These are phyloP conservation scores for Pyracantha coccinea DNA, from an alignment of 331 rosid genomes.

Conservation along the genomic window DNA sequence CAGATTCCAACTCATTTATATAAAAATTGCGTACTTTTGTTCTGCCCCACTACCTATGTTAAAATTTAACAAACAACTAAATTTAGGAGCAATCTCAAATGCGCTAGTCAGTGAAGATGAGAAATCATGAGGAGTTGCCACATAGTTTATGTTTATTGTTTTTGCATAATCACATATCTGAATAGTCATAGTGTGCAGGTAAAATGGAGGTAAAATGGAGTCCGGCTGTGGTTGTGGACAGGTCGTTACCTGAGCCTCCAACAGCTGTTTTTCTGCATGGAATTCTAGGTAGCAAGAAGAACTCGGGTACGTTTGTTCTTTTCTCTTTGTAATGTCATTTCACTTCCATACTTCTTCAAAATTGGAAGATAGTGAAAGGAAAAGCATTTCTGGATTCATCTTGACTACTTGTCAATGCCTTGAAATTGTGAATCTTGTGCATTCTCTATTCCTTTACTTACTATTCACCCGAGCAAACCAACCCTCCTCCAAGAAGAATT, in stretches of 20 bases:
- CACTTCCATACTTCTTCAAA: background rate
- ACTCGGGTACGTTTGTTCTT: constrained; percentile 32
- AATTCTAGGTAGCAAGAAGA: constrained; percentile 82
- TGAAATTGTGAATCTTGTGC: background rate
- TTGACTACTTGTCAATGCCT: background rate
- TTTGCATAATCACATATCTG: background rate
- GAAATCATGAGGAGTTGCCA: background rate
- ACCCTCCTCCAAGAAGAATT: too few species aligned
- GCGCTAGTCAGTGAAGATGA: background rate
- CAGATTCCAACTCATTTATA: background rate
- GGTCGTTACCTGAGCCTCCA: constrained; percentile 62
- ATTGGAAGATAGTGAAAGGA: too few species aligned
- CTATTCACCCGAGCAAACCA: background rate
- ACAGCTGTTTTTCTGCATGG: constrained; percentile 95
- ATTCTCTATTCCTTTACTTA: background rate
- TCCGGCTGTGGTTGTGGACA: constrained; percentile 54
- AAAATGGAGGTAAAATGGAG: constrained; percentile 97
- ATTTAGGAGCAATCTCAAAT: background rate
- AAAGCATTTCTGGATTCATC: background rate
- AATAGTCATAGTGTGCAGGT: constrained; percentile 39
- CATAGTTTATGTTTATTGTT: background rate
- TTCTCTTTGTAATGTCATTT: background rate
- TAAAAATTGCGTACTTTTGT: background rate
- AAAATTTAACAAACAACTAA: background rate
- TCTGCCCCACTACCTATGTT: background rate